These are phyloP conservation scores for Talaromyces verruculosus DNA, from an alignment of 2,329 filamentous ascomycete genomes.

Conservation along the genomic window DNA sequence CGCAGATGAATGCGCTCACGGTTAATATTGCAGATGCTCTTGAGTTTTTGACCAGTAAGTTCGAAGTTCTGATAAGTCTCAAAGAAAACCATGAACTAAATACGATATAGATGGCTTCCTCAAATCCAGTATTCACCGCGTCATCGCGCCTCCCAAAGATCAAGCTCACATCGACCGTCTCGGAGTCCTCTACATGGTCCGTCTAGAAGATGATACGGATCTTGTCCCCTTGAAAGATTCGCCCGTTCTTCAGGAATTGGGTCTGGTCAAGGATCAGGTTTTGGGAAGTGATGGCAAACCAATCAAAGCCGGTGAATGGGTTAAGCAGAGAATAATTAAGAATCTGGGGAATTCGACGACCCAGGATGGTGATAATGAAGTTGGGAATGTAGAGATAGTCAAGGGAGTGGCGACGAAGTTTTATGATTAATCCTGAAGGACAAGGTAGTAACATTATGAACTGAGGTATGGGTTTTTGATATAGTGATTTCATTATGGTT, in stretches of 20 bases:
- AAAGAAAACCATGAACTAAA: background rate
- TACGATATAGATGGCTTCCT: constrained; percentile 44
- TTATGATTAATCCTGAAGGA: background rate
- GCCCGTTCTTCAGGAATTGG: constrained; percentile 30
- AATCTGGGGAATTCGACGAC: constrained; percentile 22
- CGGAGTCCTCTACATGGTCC: constrained; percentile 50
- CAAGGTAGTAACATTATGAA: too few species aligned
- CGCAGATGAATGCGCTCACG: constrained; percentile 52
- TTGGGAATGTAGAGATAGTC: background rate
- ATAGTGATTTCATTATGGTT: background rate
- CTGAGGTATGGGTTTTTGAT: background rate
- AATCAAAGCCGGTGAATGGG: constrained; percentile 30
- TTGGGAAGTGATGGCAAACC: constrained; percentile 26
- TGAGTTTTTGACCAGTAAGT: constrained; percentile 51
- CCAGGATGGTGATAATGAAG: background rate
- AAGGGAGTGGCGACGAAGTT: background rate
- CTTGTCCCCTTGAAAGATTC: constrained; percentile 22
- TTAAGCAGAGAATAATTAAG: constrained; percentile 28
- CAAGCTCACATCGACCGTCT: constrained; percentile 48
- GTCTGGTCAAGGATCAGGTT: constrained; percentile 20
- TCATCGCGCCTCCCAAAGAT: constrained; percentile 50
- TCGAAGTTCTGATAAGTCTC: too few species aligned
- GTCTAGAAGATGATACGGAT: constrained; percentile 25
- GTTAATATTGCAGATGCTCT: constrained; percentile 55
- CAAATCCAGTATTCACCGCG: constrained; percentile 52